Base-by-base conservation (phyloP, 352 stramenopile species). In the Pythium phragmiticola region DNA sequence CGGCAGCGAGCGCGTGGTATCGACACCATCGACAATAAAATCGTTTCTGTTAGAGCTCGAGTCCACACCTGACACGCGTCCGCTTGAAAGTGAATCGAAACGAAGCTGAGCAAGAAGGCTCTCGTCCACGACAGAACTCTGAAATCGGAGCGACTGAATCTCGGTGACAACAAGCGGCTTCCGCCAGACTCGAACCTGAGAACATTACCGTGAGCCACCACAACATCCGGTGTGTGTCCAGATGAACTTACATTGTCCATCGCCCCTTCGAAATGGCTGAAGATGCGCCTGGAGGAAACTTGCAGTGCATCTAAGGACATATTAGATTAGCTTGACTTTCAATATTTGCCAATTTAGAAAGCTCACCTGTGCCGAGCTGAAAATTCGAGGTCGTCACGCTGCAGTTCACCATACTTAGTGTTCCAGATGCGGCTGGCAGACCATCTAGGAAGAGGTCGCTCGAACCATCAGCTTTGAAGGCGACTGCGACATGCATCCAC, bases 401-500 rank as follows among this genome's bases (percentile, higher is more conserved):
- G 21, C 78, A 88, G 1, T 73, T 67, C 4, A 39, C 13, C 7
- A 51, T 50, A 13, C 28, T 66, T 16, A 84, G 28, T 8, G 43
- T 55, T 4, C 52, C 73, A 17, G 50, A 42, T 14, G 68, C 68
- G 26, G 58, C 58, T 26, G 67, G 57, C 3, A 69, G 42, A 4
- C 74, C 77, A 47, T 87, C 63, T 11, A 77, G 13, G 16, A 71
- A 75, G 7, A 81, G 16, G 17, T 36, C 52, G 45, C 83, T 47
- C 3, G 66, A 55, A 30, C 66, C 57, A 6, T 33, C 39, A 23
- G 42, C 46, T 11, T 49, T 11, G 13, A 79, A 68, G 8, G 68
- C 45, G 28, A 88, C 21, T 12, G 76, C 73, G 26, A 88, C 8
- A 48, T 88, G 78, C 11, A 63, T 77, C 78, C 78, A 88, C 3